phyloP scores from a whole-genome alignment of 352 stramenopile species.

The Blastocystis sp. region DNA sequence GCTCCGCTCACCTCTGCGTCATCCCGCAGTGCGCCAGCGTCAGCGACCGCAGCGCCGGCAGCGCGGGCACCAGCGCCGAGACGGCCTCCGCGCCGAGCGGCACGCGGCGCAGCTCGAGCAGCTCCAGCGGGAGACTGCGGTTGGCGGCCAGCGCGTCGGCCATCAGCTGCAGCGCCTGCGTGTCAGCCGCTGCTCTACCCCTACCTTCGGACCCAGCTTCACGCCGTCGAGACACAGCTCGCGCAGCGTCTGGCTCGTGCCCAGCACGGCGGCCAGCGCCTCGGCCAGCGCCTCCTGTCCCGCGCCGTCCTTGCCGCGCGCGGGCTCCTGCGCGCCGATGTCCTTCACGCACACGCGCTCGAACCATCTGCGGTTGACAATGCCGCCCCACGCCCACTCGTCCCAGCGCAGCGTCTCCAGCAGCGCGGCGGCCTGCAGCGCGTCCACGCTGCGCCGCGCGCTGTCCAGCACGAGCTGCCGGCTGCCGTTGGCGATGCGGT shows the following conservation, averaged over 20 bases:
- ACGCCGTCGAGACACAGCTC: slow-evolving; percentile 1
- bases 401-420: slow-evolving; percentile 31
- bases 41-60: background rate
- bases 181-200: background rate
- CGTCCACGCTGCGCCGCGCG: background rate
- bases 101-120: background rate
- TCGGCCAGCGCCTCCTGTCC: background rate
- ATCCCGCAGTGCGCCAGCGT: slow-evolving; percentile 23
- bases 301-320: background rate
- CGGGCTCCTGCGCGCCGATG: background rate
- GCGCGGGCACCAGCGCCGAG: background rate
- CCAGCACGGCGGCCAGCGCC: background rate
- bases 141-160: background rate
- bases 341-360: background rate
- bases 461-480: background rate
- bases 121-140: background rate
- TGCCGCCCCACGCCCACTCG: background rate
- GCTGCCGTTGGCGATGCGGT: background rate
- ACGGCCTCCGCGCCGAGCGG: background rate
- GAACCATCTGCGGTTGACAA: slow-evolving; percentile 11
- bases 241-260: background rate
- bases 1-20: background rate
- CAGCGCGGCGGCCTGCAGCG: background rate
- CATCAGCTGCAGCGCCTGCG: background rate
- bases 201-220: background rate